Evolutionary conservation across 768 basidiomycete species (phyloP), one percentile per base, ranked within the genome.

Genomic region (Hortiboletus flavorubellus): DNA sequence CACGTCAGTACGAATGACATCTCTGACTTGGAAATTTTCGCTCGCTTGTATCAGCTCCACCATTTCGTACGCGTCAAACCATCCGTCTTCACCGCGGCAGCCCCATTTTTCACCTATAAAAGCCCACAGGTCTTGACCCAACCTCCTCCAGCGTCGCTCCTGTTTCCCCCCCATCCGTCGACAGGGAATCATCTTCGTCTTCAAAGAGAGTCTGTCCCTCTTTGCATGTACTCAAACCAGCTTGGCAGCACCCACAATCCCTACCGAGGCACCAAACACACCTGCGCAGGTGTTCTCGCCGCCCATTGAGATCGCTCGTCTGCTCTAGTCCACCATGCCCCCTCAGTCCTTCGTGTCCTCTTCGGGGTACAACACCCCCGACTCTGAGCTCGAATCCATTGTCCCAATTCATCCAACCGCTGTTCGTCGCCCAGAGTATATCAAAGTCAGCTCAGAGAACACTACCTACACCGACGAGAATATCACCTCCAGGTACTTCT

Each of bases 171-270:
- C 9, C 26, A 34, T 49, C 29, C 26, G 23, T 59, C 26, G 46
- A 44, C 46, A 21, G 38, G 21, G 42, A 34, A 38, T 7, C 56
- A 14, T 50, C 59, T 38, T 56, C 56, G 39, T 57, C 54, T 54
- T 51, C 61, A 51, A 56, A 55, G 66, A 60, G 70, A 2, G 26
- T 62, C 58, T 70, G 77, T 72, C 76, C 75, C 67, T 67, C 69
- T 64, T 78, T 91, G 88, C 83, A 94, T 94, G 93, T 96, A 87
- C 90, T 91, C 89, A 61, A 94, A 95, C 89, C 86, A 87, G 73
- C 88, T 94, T 64, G 86, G 87, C 75, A 89, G 87, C 74, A 78
- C 84, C 63, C 93, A 95, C 78, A 95, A 95, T 78, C 80, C 82
- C 65, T 82, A 89, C 78, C 81, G 91, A 85, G 93, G 93, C 78